phyloP scores from a whole-genome alignment of 179 eudicot species.

The Nepenthes alata region DNA sequence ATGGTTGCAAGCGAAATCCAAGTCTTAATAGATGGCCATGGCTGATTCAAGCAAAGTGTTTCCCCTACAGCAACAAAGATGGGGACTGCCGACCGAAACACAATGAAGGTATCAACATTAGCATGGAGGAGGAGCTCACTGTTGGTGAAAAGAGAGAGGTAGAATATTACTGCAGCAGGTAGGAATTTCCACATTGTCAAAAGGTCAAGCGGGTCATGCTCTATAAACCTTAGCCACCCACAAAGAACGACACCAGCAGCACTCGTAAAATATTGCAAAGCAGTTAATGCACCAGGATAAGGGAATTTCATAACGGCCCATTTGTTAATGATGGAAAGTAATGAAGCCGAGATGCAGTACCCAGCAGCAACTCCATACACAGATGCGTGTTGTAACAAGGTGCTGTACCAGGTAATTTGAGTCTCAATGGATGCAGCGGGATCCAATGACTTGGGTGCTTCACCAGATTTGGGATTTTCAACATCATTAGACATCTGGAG shows the following conservation, averaged over 20 bases:
- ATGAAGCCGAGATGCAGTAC: slow-evolving; percentile 83
- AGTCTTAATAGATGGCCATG: slow-evolving; percentile 79
- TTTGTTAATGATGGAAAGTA: slow-evolving; percentile 84
- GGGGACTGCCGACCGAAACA: slow-evolving; percentile 85
- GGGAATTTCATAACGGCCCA: slow-evolving; percentile 99
- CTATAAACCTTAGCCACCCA: slow-evolving; percentile 51
- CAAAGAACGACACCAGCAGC: slow-evolving; percentile 60
- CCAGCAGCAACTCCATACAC: slow-evolving; percentile 76
- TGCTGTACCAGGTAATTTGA: slow-evolving; percentile 38
- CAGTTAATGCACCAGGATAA: slow-evolving; percentile 87
- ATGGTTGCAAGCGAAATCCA: slow-evolving; percentile 80
- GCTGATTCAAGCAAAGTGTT: slow-evolving; percentile 77
- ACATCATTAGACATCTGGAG: slow-evolving; percentile 54
- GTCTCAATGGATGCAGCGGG: slow-evolving; percentile 17
- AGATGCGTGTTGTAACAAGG: slow-evolving; percentile 55
- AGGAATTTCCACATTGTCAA: slow-evolving; percentile 79
- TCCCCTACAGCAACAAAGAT: slow-evolving; percentile 94
- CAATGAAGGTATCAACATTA: slow-evolving; percentile 92
- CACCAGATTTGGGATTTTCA: slow-evolving; percentile 40
- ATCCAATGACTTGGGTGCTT: slow-evolving; percentile 17
- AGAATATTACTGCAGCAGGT: slow-evolving; percentile 82
- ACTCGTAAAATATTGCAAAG: slow-evolving; percentile 88
- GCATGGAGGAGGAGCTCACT: slow-evolving; percentile 84
- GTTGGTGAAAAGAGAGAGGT: slow-evolving; percentile 88
- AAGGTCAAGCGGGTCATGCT: slow-evolving; percentile 65